Conservation (phyloP, 495 filamentous ascomycete genomes). For the Choiromyces venosus region DNA sequence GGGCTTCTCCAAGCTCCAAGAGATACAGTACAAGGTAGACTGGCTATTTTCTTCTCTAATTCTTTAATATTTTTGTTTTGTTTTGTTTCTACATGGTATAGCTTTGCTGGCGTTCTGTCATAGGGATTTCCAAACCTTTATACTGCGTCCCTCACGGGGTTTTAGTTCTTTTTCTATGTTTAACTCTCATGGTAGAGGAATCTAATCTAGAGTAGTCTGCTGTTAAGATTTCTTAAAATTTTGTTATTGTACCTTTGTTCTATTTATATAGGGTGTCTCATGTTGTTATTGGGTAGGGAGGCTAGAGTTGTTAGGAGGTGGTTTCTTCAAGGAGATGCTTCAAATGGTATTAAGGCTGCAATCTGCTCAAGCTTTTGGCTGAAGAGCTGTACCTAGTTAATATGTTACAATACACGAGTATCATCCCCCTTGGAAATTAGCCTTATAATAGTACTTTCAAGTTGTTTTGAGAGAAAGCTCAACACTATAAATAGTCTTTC, state of each 20-base stretch:
- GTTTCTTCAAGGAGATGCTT: background rate
- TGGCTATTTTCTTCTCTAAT: background rate
- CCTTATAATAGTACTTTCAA: background rate
- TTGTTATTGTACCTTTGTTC: background rate
- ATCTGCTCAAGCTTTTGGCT: background rate
- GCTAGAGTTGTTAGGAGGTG: background rate
- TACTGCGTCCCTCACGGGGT: background rate
- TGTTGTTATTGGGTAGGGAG: background rate
- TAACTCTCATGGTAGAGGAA: background rate
- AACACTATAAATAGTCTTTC: background rate
- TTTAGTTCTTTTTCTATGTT: background rate
- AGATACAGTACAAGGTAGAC: background rate
- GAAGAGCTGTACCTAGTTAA: background rate
- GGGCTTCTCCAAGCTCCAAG: background rate
- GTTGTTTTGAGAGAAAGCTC: background rate
- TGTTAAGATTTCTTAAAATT: background rate
- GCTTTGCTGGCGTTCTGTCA: background rate
- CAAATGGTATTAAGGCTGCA: background rate
- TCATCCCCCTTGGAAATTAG: background rate
- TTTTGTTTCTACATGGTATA: background rate
- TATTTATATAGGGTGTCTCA: background rate
- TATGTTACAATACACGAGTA: background rate
- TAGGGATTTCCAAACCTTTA: background rate
- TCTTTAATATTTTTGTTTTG: background rate
- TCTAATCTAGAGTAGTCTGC: background rate